Evolutionary conservation across 176 grass and related monocot species (phyloP), one percentile per base, ranked within the genome.

Genomic region (Carex cristatella): DNA sequence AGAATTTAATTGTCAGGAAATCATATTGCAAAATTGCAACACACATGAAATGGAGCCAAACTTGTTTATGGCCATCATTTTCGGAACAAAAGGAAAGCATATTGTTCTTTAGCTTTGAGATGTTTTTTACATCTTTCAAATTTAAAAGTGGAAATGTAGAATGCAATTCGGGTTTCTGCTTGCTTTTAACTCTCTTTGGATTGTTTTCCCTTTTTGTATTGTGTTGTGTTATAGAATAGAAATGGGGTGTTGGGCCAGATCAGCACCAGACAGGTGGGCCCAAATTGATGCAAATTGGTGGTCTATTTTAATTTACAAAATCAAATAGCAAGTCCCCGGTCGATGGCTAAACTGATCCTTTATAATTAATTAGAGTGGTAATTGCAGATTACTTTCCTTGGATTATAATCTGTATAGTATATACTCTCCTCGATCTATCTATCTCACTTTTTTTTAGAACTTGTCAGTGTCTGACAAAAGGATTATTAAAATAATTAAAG

Each of bases 31-130:
- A 23, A 23, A 23, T 23, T 23, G 23, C 23, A 23, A 23, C 23
- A 23, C 51, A 77, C 42, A 23, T 7, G 30, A 56, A 49, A 31
- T 57, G 11, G 27, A 77, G 16, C 23, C 12, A 76, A 7, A 56
- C 13, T 78, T 78, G 7, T 78, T 4, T 65, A 23, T 81, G 79
- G 56, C n/a, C 59, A 81, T 81, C 79, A 81, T 81, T 81, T 81
- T 81, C 79, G 63, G n/a, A 63, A 44, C 31, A 81, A 63, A 62
- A 63, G 79, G 32, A 81, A 81, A 81, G 79, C 59, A 44, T 65
- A n/a, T 81, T 27, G 56, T 81, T 64, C 32, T 32, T 81, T 65
- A 44, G 79, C 56, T 81, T 81, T 78, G 74, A 78, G 51, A 78
- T 78, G 12, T 14, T 56, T 78, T 56, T 56, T 55, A 35, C 10